A percentile compares a stretch with the other conserved stretches of the same genome.
Conservation (phyloP, 768 basidiomycete genomes). For the Phlebiopsis flavidoalba region DNA sequence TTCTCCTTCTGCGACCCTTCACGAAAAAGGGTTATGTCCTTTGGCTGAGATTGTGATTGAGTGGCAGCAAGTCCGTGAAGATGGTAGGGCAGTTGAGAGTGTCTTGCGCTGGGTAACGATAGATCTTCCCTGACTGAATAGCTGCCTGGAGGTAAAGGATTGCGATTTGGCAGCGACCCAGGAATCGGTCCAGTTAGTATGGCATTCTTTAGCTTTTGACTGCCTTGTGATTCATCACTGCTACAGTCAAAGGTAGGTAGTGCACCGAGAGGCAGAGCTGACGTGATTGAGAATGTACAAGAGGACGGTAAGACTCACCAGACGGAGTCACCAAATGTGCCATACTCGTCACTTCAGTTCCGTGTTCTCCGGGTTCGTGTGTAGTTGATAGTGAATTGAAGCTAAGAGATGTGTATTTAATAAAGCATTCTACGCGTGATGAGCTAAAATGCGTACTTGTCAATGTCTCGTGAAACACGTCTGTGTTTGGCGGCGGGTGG, state of each 20-base stretch:
- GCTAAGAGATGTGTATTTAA: neutral
- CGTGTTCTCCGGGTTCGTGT: neutral
- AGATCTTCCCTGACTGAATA: neutral
- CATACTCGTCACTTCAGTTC: neutral
- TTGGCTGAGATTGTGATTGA: neutral
- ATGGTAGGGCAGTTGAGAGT: neutral
- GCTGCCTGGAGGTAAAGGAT: neutral
- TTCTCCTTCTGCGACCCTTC: neutral
- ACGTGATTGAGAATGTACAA: neutral
- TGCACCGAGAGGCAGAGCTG: neutral
- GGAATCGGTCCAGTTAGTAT: neutral
- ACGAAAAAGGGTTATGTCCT: neutral
- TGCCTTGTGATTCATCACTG: conserved; percentile 20
- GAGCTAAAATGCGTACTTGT: neutral
- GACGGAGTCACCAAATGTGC: conserved; percentile 9
- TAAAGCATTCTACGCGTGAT: neutral
- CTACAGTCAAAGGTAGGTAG: neutral
- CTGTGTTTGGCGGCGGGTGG: neutral
- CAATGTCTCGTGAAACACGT: conserved; percentile 1
- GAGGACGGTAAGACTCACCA: neutral
- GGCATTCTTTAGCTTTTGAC: conserved; percentile 15
- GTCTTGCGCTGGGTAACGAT: neutral
- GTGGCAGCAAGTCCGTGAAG: conserved; percentile 1
- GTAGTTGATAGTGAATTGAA: neutral
- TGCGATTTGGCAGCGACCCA: neutral